Evolutionary conservation across 2,329 filamentous ascomycete genomes (phyloP).

Genomic region (Cadophora malorum): DNA sequence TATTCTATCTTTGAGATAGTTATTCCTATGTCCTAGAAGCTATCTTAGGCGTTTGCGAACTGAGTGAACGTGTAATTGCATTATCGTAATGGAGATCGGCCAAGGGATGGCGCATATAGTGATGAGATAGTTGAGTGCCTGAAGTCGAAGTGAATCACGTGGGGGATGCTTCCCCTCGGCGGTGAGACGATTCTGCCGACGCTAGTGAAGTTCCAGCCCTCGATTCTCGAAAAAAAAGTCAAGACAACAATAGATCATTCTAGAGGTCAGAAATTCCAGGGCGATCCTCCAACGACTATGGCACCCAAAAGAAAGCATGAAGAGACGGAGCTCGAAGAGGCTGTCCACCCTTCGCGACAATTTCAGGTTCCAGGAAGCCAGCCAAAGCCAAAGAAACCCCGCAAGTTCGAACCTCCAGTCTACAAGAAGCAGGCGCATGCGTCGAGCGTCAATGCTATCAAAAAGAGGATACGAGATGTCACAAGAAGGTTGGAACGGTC

Average conservation of each 20-base stretch:
- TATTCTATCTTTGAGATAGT: not conserved
- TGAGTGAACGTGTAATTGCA: not conserved
- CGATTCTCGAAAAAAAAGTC: conserved; percentile 12
- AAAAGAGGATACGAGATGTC: conserved; percentile 74
- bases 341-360: conserved; percentile 44
- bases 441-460: conserved; percentile 62
- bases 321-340: conserved; percentile 35
- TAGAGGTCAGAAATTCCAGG: conserved; percentile 6
- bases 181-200: conserved; percentile 2
- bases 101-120: not conserved
- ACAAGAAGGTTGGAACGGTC: conserved; percentile 68
- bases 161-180: not conserved
- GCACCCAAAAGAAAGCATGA: conserved; percentile 41
- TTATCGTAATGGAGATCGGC: not conserved
- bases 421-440: conserved; percentile 43
- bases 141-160: conserved; percentile 16
- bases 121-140: not conserved
- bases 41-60: not conserved
- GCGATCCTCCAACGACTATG: conserved; percentile 34
- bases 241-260: not conserved
- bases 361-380: conserved; percentile 41
- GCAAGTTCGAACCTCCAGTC: conserved; percentile 39
- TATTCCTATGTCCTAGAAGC: not conserved
- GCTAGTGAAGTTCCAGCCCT: conserved; percentile 7
- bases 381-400: conserved; percentile 45